phyloP scores from a whole-genome alignment of 1,284 basidiomycete species.

The Trametes versicolor region DNA sequence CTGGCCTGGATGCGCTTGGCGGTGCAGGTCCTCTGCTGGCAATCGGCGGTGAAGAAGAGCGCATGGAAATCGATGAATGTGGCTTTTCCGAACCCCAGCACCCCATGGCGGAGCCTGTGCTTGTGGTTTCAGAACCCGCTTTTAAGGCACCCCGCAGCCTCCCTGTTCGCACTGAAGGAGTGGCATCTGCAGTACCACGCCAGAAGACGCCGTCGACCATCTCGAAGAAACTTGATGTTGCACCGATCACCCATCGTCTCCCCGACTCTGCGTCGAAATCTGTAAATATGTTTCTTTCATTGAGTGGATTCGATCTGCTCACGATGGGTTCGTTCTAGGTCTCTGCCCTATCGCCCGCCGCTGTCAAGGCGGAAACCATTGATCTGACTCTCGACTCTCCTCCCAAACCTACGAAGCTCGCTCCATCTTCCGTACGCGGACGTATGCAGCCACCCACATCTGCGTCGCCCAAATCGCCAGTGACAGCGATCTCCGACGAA shows the following conservation, averaged over 20 bases:
- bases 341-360: not conserved
- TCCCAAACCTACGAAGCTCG: conserved; percentile 7
- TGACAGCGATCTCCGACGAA: not conserved
- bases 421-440: not conserved
- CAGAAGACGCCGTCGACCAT: not conserved
- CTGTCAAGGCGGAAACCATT: conserved; percentile 25
- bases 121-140: not conserved
- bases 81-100: not conserved
- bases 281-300: not conserved
- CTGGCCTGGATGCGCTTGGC: not conserved
- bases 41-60: not conserved
- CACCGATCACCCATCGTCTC: not conserved
- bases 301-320: not conserved
- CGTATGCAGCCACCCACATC: conserved; percentile 1
- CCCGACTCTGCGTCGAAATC: not conserved
- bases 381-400: conserved; percentile 37
- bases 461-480: not conserved
- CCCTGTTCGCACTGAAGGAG: not conserved
- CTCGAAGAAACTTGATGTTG: not conserved
- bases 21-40: not conserved
- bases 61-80: not conserved
- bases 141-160: not conserved
- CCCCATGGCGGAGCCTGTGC: not conserved
- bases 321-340: not conserved
- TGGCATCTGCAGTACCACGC: not conserved